These are phyloP conservation scores for Uronychia setigera DNA, from an alignment of 73 alveolate genomes.

Conservation along the genomic window DNA sequence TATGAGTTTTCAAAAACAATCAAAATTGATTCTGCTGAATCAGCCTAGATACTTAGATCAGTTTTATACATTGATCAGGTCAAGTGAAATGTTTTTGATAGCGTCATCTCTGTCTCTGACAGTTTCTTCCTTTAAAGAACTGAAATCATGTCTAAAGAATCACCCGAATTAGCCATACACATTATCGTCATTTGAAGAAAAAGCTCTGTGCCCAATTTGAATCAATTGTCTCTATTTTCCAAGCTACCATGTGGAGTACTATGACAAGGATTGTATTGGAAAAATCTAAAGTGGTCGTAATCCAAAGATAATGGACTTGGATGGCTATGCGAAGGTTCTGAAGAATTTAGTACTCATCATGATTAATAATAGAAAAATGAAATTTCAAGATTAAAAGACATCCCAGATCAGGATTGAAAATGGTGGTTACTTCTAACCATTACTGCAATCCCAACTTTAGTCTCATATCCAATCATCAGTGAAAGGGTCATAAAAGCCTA, in stretches of 20 bases:
- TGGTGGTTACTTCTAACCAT: neutral
- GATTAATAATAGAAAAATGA: neutral
- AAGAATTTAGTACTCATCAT: neutral
- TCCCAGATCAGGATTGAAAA: neutral
- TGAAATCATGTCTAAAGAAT: neutral
- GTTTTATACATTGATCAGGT: neutral
- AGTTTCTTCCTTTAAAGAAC: neutral
- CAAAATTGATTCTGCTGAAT: slow-evolving; percentile 10
- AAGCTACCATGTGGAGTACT: neutral
- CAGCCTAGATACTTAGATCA: slow-evolving; percentile 6
- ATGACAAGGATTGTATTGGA: neutral
- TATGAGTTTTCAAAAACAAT: slow-evolving; percentile 14
- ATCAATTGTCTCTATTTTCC: neutral
- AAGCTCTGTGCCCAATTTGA: neutral
- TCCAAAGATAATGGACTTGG: neutral
- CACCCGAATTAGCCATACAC: too few relatives aligned
- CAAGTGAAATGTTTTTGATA: slow-evolving; percentile 14
- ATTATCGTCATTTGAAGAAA: neutral
- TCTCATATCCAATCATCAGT: too few relatives aligned
- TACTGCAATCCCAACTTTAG: neutral
- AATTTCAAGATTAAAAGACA: neutral
- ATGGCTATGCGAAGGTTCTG: neutral
- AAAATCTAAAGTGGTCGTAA: neutral
- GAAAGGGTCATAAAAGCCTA: too few relatives aligned
- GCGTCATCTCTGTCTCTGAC: slow-evolving; percentile 16